Conservation (phyloP, 208 protist genomes). For the Crithidia bombi region DNA sequence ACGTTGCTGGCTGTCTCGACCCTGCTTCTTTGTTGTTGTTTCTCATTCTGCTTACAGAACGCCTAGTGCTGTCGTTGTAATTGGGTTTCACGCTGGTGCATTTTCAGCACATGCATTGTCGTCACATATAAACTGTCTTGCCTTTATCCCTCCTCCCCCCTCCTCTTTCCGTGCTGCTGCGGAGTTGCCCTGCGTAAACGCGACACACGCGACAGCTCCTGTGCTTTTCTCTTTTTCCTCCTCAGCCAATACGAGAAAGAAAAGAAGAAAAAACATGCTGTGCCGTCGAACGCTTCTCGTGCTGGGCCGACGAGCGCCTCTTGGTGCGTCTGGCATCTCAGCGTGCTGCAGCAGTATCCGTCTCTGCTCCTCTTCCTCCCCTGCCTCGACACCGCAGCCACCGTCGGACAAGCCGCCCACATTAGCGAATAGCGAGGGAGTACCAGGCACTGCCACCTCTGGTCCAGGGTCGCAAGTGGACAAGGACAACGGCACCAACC, state of each 20-base stretch:
- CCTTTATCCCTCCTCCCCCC: not conserved
- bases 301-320: conserved; percentile 11
- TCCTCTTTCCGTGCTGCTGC: not conserved
- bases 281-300: conserved; percentile 17
- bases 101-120: too few species aligned
- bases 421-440: not conserved
- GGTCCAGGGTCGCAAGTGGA: too few species aligned
- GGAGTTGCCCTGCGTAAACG: not conserved
- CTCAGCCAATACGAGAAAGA: not conserved
- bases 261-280: conserved; percentile 17
- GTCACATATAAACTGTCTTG: too few species aligned
- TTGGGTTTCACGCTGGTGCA: too few species aligned
- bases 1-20: too few species aligned
- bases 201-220: too few species aligned
- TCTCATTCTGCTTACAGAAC: not conserved
- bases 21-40: not conserved
- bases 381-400: conserved; percentile 2
- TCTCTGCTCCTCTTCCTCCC: conserved; percentile 28
- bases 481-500: not conserved
- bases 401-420: conserved; percentile 14
- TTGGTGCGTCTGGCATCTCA: not conserved
- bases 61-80: not conserved
- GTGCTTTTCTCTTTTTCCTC: not conserved
- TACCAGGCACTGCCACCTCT: too few species aligned
- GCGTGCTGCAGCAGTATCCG: conserved; percentile 16